A percentile compares a stretch with the other conserved stretches of the same genome.
phyloP scores from a whole-genome alignment of 306 rosid species.

The Purshia tridentata region DNA sequence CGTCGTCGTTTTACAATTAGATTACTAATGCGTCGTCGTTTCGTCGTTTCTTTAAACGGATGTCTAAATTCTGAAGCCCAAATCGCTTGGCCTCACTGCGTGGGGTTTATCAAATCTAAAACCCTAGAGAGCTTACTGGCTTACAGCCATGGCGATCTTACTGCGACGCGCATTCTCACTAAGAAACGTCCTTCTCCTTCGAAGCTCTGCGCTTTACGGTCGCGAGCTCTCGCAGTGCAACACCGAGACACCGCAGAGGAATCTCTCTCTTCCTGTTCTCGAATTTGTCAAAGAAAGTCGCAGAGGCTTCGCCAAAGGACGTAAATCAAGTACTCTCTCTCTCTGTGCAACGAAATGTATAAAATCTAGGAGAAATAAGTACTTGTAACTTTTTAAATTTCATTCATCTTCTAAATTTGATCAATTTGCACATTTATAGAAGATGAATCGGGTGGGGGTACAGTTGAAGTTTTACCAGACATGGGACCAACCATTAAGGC shows the following conservation, averaged over 20 bases:
- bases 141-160: constrained; percentile 47
- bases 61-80: background rate
- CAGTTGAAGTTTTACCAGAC: constrained; percentile 55
- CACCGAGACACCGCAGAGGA: constrained; percentile 22
- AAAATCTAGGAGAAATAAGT: background rate
- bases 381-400: background rate
- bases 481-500: constrained; percentile 68
- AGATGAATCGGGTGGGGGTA: constrained; percentile 58
- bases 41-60: no score
- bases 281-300: constrained; percentile 54
- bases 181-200: constrained; percentile 46
- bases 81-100: background rate
- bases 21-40: background rate
- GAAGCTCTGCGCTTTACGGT: constrained; percentile 33
- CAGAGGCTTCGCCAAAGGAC: constrained; percentile 84
- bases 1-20: background rate
- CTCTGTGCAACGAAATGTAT: background rate
- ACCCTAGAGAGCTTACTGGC: constrained; percentile 27
- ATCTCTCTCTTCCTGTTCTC: constrained; percentile 33
- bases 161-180: constrained; percentile 53
- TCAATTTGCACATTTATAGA: constrained; percentile 29
- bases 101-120: constrained; percentile 32
- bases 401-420: background rate
- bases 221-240: constrained; percentile 20
- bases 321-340: constrained; percentile 57